These are phyloP conservation scores for Aphanocladium album DNA, from an alignment of 2,329 filamentous ascomycete genomes.

Conservation along the genomic window DNA sequence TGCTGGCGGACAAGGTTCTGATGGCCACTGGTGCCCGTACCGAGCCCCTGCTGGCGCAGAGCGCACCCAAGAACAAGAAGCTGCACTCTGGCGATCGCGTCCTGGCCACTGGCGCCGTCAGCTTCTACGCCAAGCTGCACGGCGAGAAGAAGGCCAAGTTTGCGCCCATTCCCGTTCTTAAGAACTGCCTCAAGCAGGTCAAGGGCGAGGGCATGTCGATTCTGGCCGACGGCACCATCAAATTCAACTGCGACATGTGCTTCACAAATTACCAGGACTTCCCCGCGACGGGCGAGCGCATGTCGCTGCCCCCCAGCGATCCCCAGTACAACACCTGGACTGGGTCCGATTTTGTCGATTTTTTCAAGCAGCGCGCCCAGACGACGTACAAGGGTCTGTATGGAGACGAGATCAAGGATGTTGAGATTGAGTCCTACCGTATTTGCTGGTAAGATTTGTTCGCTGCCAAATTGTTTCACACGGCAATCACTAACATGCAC, in stretches of 20 bases:
- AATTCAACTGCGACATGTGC: constrained; percentile 57
- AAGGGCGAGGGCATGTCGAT: constrained; percentile 41
- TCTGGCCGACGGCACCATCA: constrained; percentile 46
- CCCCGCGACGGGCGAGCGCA: constrained; percentile 42
- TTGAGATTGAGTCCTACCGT: constrained; percentile 37
- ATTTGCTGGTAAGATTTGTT: constrained; percentile 40
- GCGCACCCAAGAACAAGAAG: constrained; percentile 42
- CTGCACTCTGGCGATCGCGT: constrained; percentile 50
- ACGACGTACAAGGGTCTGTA: constrained; percentile 37
- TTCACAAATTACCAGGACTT: constrained; percentile 49
- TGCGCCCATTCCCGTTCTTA: constrained; percentile 48
- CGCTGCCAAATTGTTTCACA: neutral
- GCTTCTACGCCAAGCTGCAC: constrained; percentile 34
- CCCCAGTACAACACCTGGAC: constrained; percentile 39
- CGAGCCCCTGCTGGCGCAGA: constrained; percentile 46
- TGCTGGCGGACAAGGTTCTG: constrained; percentile 48
- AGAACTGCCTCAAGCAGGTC: constrained; percentile 37
- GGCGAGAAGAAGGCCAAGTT: constrained; percentile 44
- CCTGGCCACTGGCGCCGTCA: constrained; percentile 50
- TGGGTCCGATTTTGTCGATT: constrained; percentile 33
- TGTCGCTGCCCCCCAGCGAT: constrained; percentile 45
- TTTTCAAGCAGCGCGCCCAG: constrained; percentile 39
- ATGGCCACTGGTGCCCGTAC: constrained; percentile 55
- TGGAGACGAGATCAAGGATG: constrained; percentile 33
- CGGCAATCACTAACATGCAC: neutral